Evolutionary conservation across 2,329 filamentous ascomycete species (phyloP), one percentile per base, ranked within the genome.

Genomic region (Parafenestella ontariensis): DNA sequence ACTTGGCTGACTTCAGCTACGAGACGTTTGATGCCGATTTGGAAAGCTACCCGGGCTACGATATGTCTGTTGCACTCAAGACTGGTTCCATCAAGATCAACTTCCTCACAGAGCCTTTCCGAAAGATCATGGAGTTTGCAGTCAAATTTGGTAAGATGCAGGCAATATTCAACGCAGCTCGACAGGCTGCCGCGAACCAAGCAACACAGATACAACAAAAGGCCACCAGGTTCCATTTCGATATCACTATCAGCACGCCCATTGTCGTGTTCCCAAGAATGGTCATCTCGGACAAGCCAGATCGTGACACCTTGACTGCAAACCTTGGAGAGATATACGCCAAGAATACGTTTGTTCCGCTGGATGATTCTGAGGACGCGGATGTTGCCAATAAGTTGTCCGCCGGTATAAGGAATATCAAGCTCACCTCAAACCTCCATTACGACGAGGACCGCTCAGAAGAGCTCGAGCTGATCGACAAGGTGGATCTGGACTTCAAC

Each of bases 81-180:
- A 94, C 95, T 17, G 95, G 95, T 1, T 99, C 95, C 0, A 89
- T 99, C 74, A 98, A 96, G 78, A 83, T 99, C 72, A 98, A 97
- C 73, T 99, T 99, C 73, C 79, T 98, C 3, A 94, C 97, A 58
- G 96, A 99, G 74, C 95, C 95, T 0, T 97, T 98, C 81, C 87
- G 95, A 47, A 98, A 98, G 78, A 98, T 99, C 61, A 91, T 99
- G 76, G 91, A 96, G 64, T 99, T 99, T 76, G 82, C 96, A 39
- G 92, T 99, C 74, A 99, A 99, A 69, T 99, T 99, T 74, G 95
- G 96, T 56, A 96, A 96, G 77, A 99, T 99, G 95, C 95, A 99
- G 76, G 94, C 95, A 20, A 90, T 99, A 48, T 99, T 96, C 81
- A 99, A 99, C 71, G 94, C 95, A 37, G 95, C 96, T 11, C 87